These are phyloP conservation scores for Nitzschia sp. DNA, from an alignment of 108 stramenopile species.

Conservation along the genomic window DNA sequence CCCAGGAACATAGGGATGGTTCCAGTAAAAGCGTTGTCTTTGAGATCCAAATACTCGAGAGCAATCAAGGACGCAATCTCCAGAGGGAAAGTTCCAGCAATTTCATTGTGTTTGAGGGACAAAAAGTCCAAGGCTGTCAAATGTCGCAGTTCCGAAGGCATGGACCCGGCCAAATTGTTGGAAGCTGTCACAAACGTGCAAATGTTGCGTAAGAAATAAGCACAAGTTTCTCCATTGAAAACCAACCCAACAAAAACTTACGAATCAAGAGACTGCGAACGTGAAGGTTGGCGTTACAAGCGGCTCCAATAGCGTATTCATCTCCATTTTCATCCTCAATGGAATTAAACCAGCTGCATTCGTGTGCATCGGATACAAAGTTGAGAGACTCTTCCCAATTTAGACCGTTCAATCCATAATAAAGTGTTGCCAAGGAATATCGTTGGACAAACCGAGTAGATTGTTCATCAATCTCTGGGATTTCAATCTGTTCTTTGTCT, in stretches of 20 bases:
- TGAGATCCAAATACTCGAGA: slow-evolving; percentile 43
- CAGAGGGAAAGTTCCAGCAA: slow-evolving; percentile 36
- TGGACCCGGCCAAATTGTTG: slow-evolving; percentile 48
- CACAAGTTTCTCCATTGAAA: not conserved
- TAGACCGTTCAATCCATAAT: slow-evolving; percentile 33
- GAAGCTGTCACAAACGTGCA: not conserved
- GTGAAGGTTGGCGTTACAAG: slow-evolving; percentile 32
- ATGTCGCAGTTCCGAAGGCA: slow-evolving; percentile 48
- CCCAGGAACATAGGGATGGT: slow-evolving; percentile 41
- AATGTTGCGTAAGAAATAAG: not conserved
- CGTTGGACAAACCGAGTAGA: slow-evolving; percentile 33
- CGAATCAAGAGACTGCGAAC: slow-evolving; percentile 32
- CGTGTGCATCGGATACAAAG: slow-evolving; percentile 29
- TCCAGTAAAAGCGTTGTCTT: slow-evolving; percentile 42
- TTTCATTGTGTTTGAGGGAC: slow-evolving; percentile 29
- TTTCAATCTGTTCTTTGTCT: slow-evolving; percentile 26
- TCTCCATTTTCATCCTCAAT: slow-evolving; percentile 14
- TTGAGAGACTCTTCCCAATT: slow-evolving; percentile 12
- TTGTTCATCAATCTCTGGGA: slow-evolving; percentile 2
- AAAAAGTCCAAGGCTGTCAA: slow-evolving; percentile 36
- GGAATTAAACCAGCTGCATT: slow-evolving; percentile 33
- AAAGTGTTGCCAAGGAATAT: slow-evolving; percentile 36
- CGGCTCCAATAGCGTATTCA: slow-evolving; percentile 29
- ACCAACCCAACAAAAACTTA: slow-evolving; percentile 6
- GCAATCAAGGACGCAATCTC: slow-evolving; percentile 11